Base-by-base conservation (phyloP, 164 flowering plant genomes). In the Sedum album region DNA sequence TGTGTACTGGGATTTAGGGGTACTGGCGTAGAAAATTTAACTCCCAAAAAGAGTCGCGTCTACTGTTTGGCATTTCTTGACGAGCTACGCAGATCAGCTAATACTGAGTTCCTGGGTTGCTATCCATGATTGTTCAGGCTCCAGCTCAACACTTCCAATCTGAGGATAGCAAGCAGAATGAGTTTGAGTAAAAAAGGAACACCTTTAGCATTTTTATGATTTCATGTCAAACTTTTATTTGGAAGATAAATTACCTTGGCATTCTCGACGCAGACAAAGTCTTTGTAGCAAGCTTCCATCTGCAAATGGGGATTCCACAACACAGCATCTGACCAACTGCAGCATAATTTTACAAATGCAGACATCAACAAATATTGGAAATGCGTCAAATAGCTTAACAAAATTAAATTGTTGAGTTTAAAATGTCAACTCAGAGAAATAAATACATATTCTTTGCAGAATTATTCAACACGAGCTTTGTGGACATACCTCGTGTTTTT, bases 241-340 rank as follows among this genome's bases (percentile, higher is more conserved):
- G 38, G 55, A 15, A 33, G 30, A 51, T 42, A 42, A 7, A 60
- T 31, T 78, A 91, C 98, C 98, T 93, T 79, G 8, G 97, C 97
- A 82, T 93, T 91, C 75, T 93, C 98, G 46, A 93, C 96, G 51
- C 98, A 93, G 41, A 93, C 97, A 79, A 93, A 93, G 77, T 93
- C 94, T 75, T 63, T 83, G 75, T 89, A 93, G 78, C 88, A 87
- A 68, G 90, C 84, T 79, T 91, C 96, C 98, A 93, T 93, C 68
- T 76, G 79, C 72, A 83, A 51, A 79, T 93, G 77, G 23, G 96
- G 98, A 72, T 91, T 93, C 97, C 98, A 93, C 66, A 93, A 66
- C 57, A 93, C 98, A 63, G 91, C 81, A 81, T 93, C 98, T 42
- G 93, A 75, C 98, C 97, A 93, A 75, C 98, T 93, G 82, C 79